Evolutionary conservation across 257 asterid species (phyloP).

Genomic region (Cynanchum wilfordii): DNA sequence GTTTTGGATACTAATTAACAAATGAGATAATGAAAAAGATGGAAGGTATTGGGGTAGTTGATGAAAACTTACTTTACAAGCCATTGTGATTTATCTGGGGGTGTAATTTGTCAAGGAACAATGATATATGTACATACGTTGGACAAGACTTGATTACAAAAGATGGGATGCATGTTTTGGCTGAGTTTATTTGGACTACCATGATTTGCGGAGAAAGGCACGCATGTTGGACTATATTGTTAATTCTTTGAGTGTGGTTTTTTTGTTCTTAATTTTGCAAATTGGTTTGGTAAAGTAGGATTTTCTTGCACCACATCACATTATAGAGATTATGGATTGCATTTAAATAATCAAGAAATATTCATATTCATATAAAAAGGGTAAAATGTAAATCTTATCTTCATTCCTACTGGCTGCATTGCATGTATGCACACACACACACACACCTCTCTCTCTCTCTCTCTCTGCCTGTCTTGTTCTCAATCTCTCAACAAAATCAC

Average conservation of each 20-base stretch:
- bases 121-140: neutral
- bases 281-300: neutral
- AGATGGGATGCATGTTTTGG: neutral
- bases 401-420: neutral
- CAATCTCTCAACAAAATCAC: neutral
- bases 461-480: neutral
- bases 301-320: neutral
- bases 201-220: too few species aligned
- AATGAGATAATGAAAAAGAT: neutral
- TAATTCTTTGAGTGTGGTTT: neutral
- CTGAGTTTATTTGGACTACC: neutral
- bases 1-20: too few species aligned
- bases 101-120: neutral
- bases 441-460: too few species aligned
- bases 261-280: neutral
- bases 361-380: constrained; percentile 7
- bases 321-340: neutral
- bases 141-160: neutral
- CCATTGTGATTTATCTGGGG: neutral
- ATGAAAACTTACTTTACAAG: neutral
- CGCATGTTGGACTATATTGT: neutral
- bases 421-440: neutral
- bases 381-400: neutral
- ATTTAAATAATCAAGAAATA: neutral
- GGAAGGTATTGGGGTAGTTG: neutral